Conservation (phyloP, 176 grass and related monocot genomes). For the Zoysia japonica region DNA sequence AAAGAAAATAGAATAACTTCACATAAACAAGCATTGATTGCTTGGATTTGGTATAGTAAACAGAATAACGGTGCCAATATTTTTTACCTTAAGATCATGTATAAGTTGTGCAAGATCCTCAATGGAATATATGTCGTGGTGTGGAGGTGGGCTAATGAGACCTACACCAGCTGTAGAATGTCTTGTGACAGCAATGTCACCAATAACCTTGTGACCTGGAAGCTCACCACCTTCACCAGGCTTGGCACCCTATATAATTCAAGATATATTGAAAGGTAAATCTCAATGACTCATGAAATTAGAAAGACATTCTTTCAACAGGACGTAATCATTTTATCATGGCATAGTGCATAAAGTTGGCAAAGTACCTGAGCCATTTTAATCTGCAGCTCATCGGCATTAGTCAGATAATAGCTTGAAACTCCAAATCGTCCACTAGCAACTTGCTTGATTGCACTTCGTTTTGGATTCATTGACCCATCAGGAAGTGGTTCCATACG, state of each 20-base stretch:
- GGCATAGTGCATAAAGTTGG: no score
- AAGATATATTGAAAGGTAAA: slow-evolving; percentile 1
- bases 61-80: slow-evolving; percentile 8
- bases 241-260: slow-evolving; percentile 58
- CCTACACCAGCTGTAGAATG: slow-evolving; percentile 72
- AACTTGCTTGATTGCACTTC: slow-evolving; percentile 69
- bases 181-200: slow-evolving; percentile 61
- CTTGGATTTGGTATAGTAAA: slow-evolving; percentile 19
- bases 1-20: background rate
- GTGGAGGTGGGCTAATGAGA: slow-evolving; percentile 74
- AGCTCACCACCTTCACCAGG: slow-evolving; percentile 76
- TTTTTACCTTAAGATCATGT: slow-evolving; percentile 68
- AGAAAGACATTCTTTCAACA: background rate
- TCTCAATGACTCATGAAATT: background rate
- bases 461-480: slow-evolving; percentile 63
- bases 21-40: slow-evolving; percentile 5
- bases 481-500: slow-evolving; percentile 60
- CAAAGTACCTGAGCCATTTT: slow-evolving; percentile 69
- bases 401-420: slow-evolving; percentile 59
- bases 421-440: slow-evolving; percentile 77
- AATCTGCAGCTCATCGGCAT: slow-evolving; percentile 72
- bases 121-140: slow-evolving; percentile 83
- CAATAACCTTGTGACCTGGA: slow-evolving; percentile 66
- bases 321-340: background rate
- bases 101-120: slow-evolving; percentile 75